Conservation (phyloP, 805 yeast species). For the Spathaspora hagerdaliae region DNA sequence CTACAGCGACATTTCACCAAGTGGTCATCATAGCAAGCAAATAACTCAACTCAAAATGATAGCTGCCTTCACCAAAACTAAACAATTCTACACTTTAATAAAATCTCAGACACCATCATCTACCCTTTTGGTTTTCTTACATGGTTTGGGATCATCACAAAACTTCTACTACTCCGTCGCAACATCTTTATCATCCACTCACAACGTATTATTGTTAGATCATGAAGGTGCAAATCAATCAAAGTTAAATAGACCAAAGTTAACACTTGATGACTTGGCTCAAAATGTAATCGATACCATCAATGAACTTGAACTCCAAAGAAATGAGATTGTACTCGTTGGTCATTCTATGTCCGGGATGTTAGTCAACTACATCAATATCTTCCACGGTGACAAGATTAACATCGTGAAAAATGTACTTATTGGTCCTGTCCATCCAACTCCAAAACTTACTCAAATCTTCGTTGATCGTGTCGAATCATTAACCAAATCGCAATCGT, state of each 20-base stretch:
- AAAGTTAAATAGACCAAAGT: not conserved
- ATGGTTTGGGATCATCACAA: slow-evolving; percentile 11
- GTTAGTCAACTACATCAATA: slow-evolving; percentile 9
- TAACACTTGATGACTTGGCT: slow-evolving; percentile 5
- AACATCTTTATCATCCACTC: not conserved
- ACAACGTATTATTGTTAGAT: slow-evolving; percentile 6
- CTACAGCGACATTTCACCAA: too few relatives aligned
- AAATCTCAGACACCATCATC: not conserved
- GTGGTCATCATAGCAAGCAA: too few relatives aligned
- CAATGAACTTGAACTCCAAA: not conserved
- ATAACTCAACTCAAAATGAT: not conserved
- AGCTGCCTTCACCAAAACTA: slow-evolving; percentile 3
- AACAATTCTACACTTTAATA: slow-evolving; percentile 4
- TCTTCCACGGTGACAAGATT: not conserved
- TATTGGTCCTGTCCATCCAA: slow-evolving; percentile 12
- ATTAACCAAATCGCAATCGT: slow-evolving; percentile 1
- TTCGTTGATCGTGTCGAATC: slow-evolving; percentile 5
- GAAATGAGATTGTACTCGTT: slow-evolving; percentile 1
- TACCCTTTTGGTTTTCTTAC: slow-evolving; percentile 6
- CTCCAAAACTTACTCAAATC: slow-evolving; percentile 2
- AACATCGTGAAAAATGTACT: slow-evolving; percentile 1
- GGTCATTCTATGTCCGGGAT: slow-evolving; percentile 14
- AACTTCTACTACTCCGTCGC: slow-evolving; percentile 8
- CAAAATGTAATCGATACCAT: slow-evolving; percentile 3
- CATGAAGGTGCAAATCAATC: slow-evolving; percentile 10